phyloP scores from a whole-genome alignment of 768 basidiomycete species.

The Boletus insuetus region DNA sequence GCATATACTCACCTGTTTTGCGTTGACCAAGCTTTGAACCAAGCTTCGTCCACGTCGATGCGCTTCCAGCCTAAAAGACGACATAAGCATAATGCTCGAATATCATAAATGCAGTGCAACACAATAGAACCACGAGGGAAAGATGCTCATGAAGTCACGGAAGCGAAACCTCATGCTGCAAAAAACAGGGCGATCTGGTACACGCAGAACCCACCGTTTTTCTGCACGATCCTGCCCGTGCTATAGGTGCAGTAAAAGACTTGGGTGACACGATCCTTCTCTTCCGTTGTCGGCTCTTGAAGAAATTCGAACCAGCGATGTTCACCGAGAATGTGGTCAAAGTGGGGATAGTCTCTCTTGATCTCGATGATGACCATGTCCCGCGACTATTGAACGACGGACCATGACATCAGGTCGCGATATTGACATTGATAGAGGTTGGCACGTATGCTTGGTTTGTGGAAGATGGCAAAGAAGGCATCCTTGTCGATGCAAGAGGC shows the following conservation, averaged over 20 bases:
- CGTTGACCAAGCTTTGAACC: constrained; percentile 35
- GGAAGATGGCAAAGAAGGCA: constrained; percentile 39
- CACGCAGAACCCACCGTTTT: constrained; percentile 34
- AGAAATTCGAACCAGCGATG: constrained; percentile 45
- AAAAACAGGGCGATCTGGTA: no score
- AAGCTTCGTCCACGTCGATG: constrained; percentile 40
- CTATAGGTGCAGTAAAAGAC: constrained; percentile 41
- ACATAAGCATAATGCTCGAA: background rate
- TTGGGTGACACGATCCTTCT: constrained; percentile 25
- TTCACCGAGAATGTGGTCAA: constrained; percentile 39
- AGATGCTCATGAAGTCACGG: no score
- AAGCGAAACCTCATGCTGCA: no score
- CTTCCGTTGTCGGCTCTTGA: constrained; percentile 28
- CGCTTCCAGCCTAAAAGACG: constrained; percentile 44
- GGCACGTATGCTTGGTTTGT: constrained; percentile 44
- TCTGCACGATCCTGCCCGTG: constrained; percentile 42
- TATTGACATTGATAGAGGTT: background rate
- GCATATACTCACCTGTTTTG: constrained; percentile 24
- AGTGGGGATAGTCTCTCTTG: constrained; percentile 27
- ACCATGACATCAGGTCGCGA: background rate
- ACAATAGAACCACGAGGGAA: no score
- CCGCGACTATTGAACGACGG: constrained; percentile 32
- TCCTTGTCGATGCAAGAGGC: constrained; percentile 38
- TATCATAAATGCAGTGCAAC: background rate
- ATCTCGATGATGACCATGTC: constrained; percentile 47